Evolutionary conservation across 164 flowering plant genomes (phyloP).

Genomic region (Santalum album): DNA sequence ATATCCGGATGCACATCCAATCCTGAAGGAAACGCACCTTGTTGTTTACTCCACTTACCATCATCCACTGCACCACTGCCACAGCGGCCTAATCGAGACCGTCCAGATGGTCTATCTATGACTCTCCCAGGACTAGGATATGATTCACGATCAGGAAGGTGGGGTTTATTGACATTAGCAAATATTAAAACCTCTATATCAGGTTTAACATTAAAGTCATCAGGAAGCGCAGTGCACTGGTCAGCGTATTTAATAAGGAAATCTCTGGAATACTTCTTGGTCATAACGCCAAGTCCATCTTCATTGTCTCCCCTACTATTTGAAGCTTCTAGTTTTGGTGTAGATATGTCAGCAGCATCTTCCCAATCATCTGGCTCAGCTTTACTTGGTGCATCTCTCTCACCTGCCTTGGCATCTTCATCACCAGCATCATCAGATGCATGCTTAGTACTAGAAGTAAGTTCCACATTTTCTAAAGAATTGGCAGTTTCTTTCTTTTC

Average conservation of each 20-base stretch:
- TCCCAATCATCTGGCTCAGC: constrained; percentile 89
- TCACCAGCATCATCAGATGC: constrained; percentile 15
- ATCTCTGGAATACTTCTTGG: constrained; percentile 71
- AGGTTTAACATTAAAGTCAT: constrained; percentile 34
- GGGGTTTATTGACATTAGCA: constrained; percentile 24
- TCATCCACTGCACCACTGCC: constrained; percentile 47
- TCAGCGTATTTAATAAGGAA: constrained; percentile 69
- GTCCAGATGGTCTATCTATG: constrained; percentile 38
- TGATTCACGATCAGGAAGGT: constrained; percentile 25
- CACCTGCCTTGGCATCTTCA: constrained; percentile 18
- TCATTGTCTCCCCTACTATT: constrained; percentile 18
- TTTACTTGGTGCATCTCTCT: constrained; percentile 26
- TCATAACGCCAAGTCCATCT: constrained; percentile 25
- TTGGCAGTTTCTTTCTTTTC: constrained; percentile 44
- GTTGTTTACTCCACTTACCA: constrained; percentile 68
- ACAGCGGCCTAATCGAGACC: constrained; percentile 59
- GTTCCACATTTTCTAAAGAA: constrained; percentile 23
- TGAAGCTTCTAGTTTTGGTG: constrained; percentile 43
- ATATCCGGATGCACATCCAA: background rate
- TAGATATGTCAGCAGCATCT: constrained; percentile 77
- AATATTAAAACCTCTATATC: constrained; percentile 39
- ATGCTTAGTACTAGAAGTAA: constrained; percentile 19
- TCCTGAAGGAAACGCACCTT: constrained; percentile 10
- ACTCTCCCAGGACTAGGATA: constrained; percentile 54
- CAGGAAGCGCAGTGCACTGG: constrained; percentile 49